phyloP scores from a whole-genome alignment of 768 basidiomycete species.

The Suillus brevipes region DNA sequence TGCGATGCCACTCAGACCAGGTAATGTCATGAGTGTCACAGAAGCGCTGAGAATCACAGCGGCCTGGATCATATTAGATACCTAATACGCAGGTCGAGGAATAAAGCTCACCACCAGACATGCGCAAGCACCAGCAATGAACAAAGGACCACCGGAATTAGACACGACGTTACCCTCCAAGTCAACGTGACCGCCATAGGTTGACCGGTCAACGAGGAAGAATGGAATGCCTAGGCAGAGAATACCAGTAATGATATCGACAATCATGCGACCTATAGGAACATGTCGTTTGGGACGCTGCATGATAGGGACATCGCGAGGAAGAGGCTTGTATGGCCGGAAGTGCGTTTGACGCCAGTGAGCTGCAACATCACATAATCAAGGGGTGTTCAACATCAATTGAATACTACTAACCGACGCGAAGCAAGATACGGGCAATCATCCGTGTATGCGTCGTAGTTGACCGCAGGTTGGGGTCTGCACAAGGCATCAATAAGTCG shows the following conservation, averaged over 20 bases:
- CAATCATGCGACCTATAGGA: constrained; percentile 47
- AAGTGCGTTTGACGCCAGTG: constrained; percentile 73
- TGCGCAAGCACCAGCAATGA: constrained; percentile 65
- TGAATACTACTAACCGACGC: constrained; percentile 53
- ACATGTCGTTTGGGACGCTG: constrained; percentile 26
- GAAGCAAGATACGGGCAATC: constrained; percentile 65
- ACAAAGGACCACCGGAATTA: constrained; percentile 52
- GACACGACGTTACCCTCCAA: constrained; percentile 53
- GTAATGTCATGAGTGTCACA: constrained; percentile 78
- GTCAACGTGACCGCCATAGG: constrained; percentile 49
- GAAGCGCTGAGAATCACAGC: constrained; percentile 80
- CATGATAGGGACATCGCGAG: constrained; percentile 46
- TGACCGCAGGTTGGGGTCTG: constrained; percentile 24
- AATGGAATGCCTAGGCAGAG: constrained; percentile 81
- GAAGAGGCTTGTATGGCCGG: constrained; percentile 67
- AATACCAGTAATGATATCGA: constrained; percentile 60
- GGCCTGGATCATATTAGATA: constrained; percentile 48
- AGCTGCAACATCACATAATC: constrained; percentile 28
- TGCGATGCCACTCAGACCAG: constrained; percentile 64
- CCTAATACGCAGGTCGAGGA: neutral
- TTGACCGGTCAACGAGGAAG: constrained; percentile 60
- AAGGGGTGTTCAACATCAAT: neutral
- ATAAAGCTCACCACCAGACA: constrained; percentile 57
- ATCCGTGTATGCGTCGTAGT: constrained; percentile 57
- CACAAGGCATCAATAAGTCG: constrained; percentile 1